Evolutionary conservation across 257 asterid genomes (phyloP), one percentile per base, ranked within the genome.

Genomic region (Leptodermis oblonga): DNA sequence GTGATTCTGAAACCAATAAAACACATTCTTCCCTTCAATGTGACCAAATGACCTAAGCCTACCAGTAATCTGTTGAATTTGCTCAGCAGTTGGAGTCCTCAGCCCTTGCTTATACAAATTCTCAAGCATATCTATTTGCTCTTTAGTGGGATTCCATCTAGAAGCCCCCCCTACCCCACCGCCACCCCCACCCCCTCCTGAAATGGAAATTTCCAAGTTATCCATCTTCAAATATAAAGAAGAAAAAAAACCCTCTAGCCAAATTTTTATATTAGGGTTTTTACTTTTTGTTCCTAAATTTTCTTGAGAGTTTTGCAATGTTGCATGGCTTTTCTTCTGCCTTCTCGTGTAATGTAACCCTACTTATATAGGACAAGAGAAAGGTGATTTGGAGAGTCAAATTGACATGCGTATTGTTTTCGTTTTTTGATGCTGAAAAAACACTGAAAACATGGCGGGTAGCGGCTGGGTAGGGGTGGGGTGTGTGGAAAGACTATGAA

Each of bases 1-100:
- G 23, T 92, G 98, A 43, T 92, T 89, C 69, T 92, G 98, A 68
- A 92, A 92, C 97, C 97, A 92, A 58, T 92, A 92, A 49, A 92
- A 92, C 23, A 92, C 98, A 68, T 92, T 92, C 70, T 92, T 87
- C 34, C 96, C 96, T 60, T 92, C 98, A 13, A 92, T 86, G 73
- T 85, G 95, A 4, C 97, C 98, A 66, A 75, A 87, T 8, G 83
- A 88, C 68, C 80, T 74, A 0, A 92, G 81, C 75, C 87, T 69
- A 8, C 39, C 42, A 7, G 96, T 87, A 7, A 92, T 89, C 74
- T 85, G 88, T 41, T 92, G 94, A 33, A 92, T 92, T 70, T 92
- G 92, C 3, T 92, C 91, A 3, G 97, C 95, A 58, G 73, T 86
- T 4, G 98, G 98, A 6, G 98, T 92, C 55, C 95, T 78, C 64